phyloP scores from a whole-genome alignment of 2,329 filamentous ascomycete genomes.

The Davidsoniella australis region DNA sequence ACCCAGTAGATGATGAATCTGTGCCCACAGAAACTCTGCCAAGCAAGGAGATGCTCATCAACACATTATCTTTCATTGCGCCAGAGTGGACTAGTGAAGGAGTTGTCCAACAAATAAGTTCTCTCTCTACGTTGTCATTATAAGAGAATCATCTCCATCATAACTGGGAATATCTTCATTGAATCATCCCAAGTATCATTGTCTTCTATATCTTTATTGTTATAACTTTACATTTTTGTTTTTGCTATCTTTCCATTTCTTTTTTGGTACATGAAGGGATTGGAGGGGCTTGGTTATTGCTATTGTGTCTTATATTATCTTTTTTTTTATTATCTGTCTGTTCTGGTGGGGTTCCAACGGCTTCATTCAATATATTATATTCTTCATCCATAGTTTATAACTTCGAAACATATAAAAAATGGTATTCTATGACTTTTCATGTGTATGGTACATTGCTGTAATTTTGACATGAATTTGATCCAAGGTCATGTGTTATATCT shows the following conservation, averaged over 20 bases:
- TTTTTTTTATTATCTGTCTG: background rate
- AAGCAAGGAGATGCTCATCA: slow-evolving; percentile 48
- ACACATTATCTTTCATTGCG: slow-evolving; percentile 47
- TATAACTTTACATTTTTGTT: background rate
- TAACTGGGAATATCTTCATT: background rate
- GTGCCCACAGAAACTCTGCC: slow-evolving; percentile 48
- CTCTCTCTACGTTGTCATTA: slow-evolving; percentile 45
- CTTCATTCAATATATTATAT: too few relatives aligned
- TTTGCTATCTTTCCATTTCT: background rate
- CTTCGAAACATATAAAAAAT: too few relatives aligned
- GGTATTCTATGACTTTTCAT: too few relatives aligned
- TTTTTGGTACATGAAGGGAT: background rate
- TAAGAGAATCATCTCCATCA: background rate
- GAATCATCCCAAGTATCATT: background rate
- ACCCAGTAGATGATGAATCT: slow-evolving; percentile 32
- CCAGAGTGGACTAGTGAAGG: slow-evolving; percentile 45
- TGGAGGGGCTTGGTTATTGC: background rate
- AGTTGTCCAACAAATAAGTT: slow-evolving; percentile 51
- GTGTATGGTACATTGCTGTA: too few relatives aligned
- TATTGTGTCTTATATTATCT: background rate
- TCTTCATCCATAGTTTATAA: too few relatives aligned
- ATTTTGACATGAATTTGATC: too few relatives aligned
- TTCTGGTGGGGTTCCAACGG: slow-evolving; percentile 13
- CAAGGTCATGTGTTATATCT: too few relatives aligned
- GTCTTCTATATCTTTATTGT: background rate